These are phyloP conservation scores for Paramyrothecium roridum DNA, from an alignment of 2,329 filamentous ascomycete species.

Conservation along the genomic window DNA sequence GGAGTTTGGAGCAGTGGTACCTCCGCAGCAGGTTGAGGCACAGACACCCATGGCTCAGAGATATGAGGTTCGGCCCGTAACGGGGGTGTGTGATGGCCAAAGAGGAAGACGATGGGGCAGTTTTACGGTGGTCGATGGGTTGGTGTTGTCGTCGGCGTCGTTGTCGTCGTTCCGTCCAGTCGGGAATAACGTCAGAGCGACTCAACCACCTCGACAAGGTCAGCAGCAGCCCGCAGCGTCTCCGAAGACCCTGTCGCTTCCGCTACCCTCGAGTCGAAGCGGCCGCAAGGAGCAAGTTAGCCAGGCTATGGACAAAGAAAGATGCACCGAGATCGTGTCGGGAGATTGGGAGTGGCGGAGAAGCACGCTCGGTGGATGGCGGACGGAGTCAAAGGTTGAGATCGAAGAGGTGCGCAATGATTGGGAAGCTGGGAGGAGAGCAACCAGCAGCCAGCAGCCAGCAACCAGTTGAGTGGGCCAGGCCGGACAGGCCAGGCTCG, in stretches of 20 bases:
- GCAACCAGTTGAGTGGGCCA: too few species aligned
- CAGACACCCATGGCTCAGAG: constrained; percentile 55
- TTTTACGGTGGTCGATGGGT: neutral
- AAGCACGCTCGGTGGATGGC: too few species aligned
- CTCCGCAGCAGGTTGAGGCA: constrained; percentile 58
- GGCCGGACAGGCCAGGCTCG: too few species aligned
- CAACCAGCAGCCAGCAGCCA: too few species aligned
- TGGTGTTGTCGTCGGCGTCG: constrained; percentile 4
- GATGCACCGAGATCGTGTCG: too few species aligned
- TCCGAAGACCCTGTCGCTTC: neutral
- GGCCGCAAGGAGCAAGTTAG: neutral
- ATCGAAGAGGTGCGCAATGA: too few species aligned
- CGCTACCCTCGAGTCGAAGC: neutral
- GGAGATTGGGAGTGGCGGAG: too few species aligned
- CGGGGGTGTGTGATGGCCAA: neutral
- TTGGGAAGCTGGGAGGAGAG: too few species aligned
- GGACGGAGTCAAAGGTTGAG: too few species aligned
- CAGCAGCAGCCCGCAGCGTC: neutral
- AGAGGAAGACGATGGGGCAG: neutral
- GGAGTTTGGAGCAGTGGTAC: constrained; percentile 16
- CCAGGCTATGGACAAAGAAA: too few species aligned
- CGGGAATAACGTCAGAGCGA: constrained; percentile 22
- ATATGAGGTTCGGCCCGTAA: neutral
- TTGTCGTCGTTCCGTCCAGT: constrained; percentile 13
- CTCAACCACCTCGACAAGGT: constrained; percentile 1